Conservation (phyloP, 1,284 basidiomycete species). For the Ganoderma leucocontextum region DNA sequence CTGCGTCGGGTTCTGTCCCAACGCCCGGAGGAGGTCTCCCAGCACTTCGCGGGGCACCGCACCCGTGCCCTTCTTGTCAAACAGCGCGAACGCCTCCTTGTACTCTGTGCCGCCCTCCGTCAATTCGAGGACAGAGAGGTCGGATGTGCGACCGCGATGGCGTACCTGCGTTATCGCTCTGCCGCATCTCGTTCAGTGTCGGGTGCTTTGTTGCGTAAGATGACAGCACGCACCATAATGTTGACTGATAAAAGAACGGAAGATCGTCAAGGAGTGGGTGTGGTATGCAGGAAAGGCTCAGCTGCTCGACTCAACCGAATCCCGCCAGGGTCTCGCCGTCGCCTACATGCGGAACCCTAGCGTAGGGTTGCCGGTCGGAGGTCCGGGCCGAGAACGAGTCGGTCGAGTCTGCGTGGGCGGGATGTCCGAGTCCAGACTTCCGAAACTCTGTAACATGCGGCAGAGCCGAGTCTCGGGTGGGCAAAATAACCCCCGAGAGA, state of each 20-base stretch:
- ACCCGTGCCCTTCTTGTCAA: constrained; percentile 95
- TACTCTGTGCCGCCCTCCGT: constrained; percentile 66
- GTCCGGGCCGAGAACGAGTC: not conserved
- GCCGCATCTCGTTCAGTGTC: constrained; percentile 14
- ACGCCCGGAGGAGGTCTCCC: constrained; percentile 93
- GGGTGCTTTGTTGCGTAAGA: not conserved
- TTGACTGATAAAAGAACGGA: constrained; percentile 11
- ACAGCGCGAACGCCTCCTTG: constrained; percentile 97
- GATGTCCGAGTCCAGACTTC: too few species aligned
- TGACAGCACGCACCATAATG: constrained; percentile 24
- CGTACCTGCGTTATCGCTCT: constrained; percentile 74
- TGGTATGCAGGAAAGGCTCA: not conserved
- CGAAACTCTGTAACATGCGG: too few species aligned
- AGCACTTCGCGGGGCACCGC: constrained; percentile 88
- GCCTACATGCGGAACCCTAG: constrained; percentile 10
- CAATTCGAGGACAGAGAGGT: not conserved
- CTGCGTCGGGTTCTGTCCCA: constrained; percentile 99
- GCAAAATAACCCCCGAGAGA: too few species aligned
- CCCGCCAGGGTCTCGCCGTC: not conserved
- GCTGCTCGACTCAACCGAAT: not conserved
- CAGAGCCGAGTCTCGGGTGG: too few species aligned
- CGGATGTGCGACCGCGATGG: constrained; percentile 9
- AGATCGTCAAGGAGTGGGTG: constrained; percentile 2
- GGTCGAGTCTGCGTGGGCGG: too few species aligned
- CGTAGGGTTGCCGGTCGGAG: not conserved